These are phyloP conservation scores for Sergeia podlipaevii DNA, from an alignment of 208 protist genomes.

Conservation along the genomic window DNA sequence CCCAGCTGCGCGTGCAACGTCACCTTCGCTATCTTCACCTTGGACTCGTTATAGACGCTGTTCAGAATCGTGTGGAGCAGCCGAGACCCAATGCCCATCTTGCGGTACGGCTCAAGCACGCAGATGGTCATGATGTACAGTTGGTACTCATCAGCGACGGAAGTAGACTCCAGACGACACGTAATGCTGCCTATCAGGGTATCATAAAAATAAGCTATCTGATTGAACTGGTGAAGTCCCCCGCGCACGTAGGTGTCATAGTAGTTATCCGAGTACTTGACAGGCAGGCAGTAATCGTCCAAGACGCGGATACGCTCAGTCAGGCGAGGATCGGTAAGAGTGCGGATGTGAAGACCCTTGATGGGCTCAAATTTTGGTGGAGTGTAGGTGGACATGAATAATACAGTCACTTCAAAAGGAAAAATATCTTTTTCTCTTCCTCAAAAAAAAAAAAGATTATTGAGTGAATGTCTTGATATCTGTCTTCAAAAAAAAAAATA, in stretches of 20 bases:
- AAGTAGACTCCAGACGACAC: slow-evolving; percentile 75
- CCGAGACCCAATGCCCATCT: slow-evolving; percentile 75
- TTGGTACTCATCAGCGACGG: slow-evolving; percentile 34
- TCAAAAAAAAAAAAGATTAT: too few relatives aligned
- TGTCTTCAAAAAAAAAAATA: too few relatives aligned
- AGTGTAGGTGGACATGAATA: too few relatives aligned
- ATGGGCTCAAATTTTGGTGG: slow-evolving; percentile 39
- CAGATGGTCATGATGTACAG: slow-evolving; percentile 95
- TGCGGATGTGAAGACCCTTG: slow-evolving; percentile 61
- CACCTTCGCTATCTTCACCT: slow-evolving; percentile 43
- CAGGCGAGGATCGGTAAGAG: slow-evolving; percentile 56
- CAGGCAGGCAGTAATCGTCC: slow-evolving; percentile 70
- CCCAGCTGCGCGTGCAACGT: slow-evolving; percentile 86
- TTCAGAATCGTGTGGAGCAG: slow-evolving; percentile 59
- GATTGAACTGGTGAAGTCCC: slow-evolving; percentile 62
- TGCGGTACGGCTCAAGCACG: slow-evolving; percentile 89
- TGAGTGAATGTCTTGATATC: too few relatives aligned
- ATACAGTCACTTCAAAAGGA: too few relatives aligned
- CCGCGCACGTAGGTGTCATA: slow-evolving; percentile 70
- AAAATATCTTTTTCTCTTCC: too few relatives aligned
- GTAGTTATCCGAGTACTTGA: slow-evolving; percentile 82
- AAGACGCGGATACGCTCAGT: slow-evolving; percentile 78
- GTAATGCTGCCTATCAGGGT: slow-evolving; percentile 90
- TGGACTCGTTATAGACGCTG: slow-evolving; percentile 48
- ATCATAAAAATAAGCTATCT: slow-evolving; percentile 87